phyloP scores from a whole-genome alignment of 2,329 filamentous ascomycete genomes.

The Penicillium olsonii region DNA sequence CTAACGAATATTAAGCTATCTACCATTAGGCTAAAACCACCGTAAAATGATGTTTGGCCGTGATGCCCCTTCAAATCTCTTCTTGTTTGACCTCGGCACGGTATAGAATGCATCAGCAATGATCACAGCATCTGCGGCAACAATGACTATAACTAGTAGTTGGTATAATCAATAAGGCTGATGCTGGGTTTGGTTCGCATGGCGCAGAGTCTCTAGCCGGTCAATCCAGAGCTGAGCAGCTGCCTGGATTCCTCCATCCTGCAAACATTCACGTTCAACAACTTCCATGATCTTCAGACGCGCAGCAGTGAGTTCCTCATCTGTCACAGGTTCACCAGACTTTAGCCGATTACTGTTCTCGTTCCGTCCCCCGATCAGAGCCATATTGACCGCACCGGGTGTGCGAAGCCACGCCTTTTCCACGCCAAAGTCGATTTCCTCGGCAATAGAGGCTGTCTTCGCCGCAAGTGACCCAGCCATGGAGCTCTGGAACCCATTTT shows the following conservation, averaged over 20 bases:
- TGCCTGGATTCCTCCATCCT: slow-evolving; percentile 46
- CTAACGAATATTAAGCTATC: too few relatives aligned
- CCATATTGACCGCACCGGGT: slow-evolving; percentile 85
- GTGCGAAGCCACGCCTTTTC: slow-evolving; percentile 88
- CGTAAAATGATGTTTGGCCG: too few relatives aligned
- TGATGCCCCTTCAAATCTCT: too few relatives aligned
- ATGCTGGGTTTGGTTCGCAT: slow-evolving; percentile 46
- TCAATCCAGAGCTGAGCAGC: slow-evolving; percentile 55
- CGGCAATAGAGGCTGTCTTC: slow-evolving; percentile 71
- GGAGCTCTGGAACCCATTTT: slow-evolving; percentile 54
- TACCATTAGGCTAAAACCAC: too few relatives aligned
- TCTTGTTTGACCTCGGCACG: too few relatives aligned
- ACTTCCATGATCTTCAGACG: slow-evolving; percentile 58
- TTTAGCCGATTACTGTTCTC: too few relatives aligned
- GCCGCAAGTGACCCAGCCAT: slow-evolving; percentile 81
- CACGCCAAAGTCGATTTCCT: slow-evolving; percentile 70
- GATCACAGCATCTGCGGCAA: too few relatives aligned
- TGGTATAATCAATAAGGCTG: slow-evolving; percentile 2
- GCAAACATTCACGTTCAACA: slow-evolving; percentile 55
- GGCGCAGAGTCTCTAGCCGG: slow-evolving; percentile 51
- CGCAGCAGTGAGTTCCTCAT: not conserved
- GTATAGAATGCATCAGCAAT: too few relatives aligned
- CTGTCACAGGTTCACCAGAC: not conserved
- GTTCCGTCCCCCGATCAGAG: slow-evolving; percentile 64
- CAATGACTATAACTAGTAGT: too few relatives aligned